phyloP scores from a whole-genome alignment of 176 grass and related monocot species.

The Oryza rufipogon region DNA sequence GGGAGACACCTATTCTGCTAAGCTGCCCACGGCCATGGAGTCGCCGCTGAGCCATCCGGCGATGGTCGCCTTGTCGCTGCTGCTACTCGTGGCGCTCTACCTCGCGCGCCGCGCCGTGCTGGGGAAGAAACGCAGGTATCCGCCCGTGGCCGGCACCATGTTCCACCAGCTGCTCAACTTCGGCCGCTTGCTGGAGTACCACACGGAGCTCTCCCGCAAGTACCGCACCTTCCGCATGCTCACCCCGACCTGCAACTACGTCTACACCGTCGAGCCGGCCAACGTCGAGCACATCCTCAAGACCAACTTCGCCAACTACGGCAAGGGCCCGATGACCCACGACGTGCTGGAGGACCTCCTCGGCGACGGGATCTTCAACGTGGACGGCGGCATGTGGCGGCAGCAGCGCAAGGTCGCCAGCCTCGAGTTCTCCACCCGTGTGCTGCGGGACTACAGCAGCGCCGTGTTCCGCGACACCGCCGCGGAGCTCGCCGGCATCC shows the following conservation, averaged over 20 bases:
- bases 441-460: conserved; percentile 73
- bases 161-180: conserved; percentile 63
- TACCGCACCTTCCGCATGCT: conserved; percentile 79
- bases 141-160: conserved; percentile 67
- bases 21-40: conserved; percentile 26
- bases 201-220: conserved; percentile 43
- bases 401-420: conserved; percentile 84
- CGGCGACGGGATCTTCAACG: conserved; percentile 83
- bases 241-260: conserved; percentile 53
- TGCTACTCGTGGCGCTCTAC: conserved; percentile 24
- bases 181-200: conserved; percentile 56
- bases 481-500: conserved; percentile 48
- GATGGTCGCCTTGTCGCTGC: conserved; percentile 1
- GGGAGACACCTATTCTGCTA: background rate
- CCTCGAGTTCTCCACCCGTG: conserved; percentile 69
- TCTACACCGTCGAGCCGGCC: conserved; percentile 72
- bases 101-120: conserved; percentile 8
- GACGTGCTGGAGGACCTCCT: conserved; percentile 54
- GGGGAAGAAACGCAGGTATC: conserved; percentile 41
- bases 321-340: conserved; percentile 58
- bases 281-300: conserved; percentile 82
- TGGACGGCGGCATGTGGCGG: conserved; percentile 78
- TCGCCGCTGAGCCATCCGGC: conserved; percentile 1
- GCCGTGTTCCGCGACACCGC: conserved; percentile 66
- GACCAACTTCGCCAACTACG: conserved; percentile 88